Base-by-base conservation (phyloP, 2,329 filamentous ascomycete species). In the Claviceps cyperi region DNA sequence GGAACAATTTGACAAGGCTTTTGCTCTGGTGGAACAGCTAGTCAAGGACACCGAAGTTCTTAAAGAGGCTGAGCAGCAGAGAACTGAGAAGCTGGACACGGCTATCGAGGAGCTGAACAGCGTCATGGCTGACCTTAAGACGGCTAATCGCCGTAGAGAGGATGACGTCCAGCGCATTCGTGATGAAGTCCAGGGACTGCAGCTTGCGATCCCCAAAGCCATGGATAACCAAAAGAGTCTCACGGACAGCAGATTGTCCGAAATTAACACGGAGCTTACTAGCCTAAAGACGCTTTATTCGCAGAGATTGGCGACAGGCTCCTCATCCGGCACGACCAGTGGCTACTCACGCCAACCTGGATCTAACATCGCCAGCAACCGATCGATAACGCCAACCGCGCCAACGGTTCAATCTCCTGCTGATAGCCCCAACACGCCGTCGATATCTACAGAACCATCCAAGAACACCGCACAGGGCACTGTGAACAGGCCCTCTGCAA, bases 1-100 rank as follows among this genome's bases (percentile, higher is more conserved):
- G 64, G 89, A 90, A 55, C 85, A 91, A 52, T 98, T 98, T 66
- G 86, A 92, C 58, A 86, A 86, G 60, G 88, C 91, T 2, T 98
- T 98, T 64, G 75, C 83, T 17, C 77, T 97, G 14, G 82, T 98
- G 11, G 92, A 98, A 53, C 92, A 97, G 63, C 77, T 98, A 1
- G 80, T 86, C 38, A 86, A 87, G 58, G 94, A 98, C 64, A 98
- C 92, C 0, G 81, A 89, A 49, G 78, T 81, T 8, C 77, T 98
- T 53, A 98, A 98, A 69, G 76, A 80, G 4, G 84, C 90, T 0
- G 92, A 98, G 71, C 77, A 89, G 63, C 77, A 85, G 52, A 80
- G 92, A 53, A 94, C 88, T 9, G 82, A 89, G 60, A 81, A 84
- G 54, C 71, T 98, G 5, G 92, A 98, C 63, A 74, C 74, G 46